Conservation (phyloP, 768 basidiomycete genomes). For the Gymnopilus junonius region DNA sequence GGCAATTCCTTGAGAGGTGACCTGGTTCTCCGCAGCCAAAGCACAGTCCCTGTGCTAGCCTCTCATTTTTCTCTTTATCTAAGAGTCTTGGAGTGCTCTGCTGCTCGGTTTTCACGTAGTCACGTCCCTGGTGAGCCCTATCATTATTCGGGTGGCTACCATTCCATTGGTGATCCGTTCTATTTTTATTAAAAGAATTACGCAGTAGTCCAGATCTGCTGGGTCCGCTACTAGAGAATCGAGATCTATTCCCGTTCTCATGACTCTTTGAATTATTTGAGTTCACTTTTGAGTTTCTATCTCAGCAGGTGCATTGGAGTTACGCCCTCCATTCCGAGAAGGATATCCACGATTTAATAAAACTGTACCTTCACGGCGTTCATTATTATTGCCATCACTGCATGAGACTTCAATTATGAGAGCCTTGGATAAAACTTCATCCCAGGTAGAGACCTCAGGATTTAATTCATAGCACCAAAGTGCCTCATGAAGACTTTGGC, state of each 20-base stretch:
- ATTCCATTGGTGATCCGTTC: no score
- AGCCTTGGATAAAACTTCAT: conserved; percentile 8
- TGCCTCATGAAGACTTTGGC: conserved; percentile 26
- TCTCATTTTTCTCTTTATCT: conserved; percentile 19
- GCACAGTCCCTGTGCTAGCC: conserved; percentile 22
- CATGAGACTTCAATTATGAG: conserved; percentile 15
- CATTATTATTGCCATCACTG: not conserved
- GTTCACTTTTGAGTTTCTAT: no score
- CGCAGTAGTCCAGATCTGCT: no score
- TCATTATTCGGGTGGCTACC: not conserved
- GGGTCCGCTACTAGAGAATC: no score
- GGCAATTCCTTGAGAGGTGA: conserved; percentile 29
- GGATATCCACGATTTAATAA: not conserved
- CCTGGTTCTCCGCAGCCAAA: conserved; percentile 25
- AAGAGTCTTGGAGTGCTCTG: not conserved
- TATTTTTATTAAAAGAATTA: no score
- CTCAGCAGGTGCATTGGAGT: not conserved
- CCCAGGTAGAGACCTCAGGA: conserved; percentile 26
- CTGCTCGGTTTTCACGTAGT: not conserved
- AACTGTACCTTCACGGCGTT: not conserved
- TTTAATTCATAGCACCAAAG: conserved; percentile 33
- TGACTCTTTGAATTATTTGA: no score
- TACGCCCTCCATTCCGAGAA: not conserved
- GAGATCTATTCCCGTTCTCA: no score
- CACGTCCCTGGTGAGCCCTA: not conserved